Evolutionary conservation across 2,329 filamentous ascomycete genomes (phyloP).

Genomic region (Paraconiothyrium sp.): DNA sequence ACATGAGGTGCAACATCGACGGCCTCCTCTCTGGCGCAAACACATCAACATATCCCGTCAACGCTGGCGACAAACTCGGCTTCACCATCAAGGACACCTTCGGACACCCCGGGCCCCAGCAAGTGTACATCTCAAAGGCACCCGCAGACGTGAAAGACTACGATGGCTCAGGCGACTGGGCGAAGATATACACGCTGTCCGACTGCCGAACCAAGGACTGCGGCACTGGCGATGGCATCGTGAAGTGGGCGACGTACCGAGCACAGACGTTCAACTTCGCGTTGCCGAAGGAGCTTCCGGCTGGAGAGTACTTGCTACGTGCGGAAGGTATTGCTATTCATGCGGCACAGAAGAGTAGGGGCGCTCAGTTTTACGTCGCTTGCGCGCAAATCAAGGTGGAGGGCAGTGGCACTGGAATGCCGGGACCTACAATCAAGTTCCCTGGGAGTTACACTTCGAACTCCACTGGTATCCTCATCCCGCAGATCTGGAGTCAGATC

Average conservation of each 20-base stretch:
- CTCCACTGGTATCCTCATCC: constrained; percentile 45
- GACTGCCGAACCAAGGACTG: constrained; percentile 41
- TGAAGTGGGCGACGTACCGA: constrained; percentile 40
- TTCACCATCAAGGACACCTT: constrained; percentile 59
- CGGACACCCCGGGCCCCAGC: constrained; percentile 40
- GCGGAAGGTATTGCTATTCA: constrained; percentile 51
- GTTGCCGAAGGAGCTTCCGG: constrained; percentile 46
- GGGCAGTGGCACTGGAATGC: constrained; percentile 39
- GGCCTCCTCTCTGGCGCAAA: constrained; percentile 20
- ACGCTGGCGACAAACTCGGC: constrained; percentile 56
- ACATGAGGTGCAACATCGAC: constrained; percentile 36
- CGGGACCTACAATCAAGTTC: constrained; percentile 47
- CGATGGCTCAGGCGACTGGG: constrained; percentile 38
- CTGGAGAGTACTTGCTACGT: constrained; percentile 56
- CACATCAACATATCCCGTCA: constrained; percentile 36
- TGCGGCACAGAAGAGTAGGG: constrained; percentile 31
- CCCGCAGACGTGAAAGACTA: constrained; percentile 28
- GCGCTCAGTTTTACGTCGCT: constrained; percentile 54
- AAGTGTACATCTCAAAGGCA: constrained; percentile 40
- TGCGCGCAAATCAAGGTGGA: constrained; percentile 55
- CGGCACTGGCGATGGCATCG: constrained; percentile 23
- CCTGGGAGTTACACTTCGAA: constrained; percentile 49
- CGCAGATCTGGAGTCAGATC: constrained; percentile 26
- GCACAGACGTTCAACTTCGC: constrained; percentile 42
- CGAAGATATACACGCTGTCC: constrained; percentile 43